Conservation (phyloP, 495 filamentous ascomycete genomes). For the Trichocladium antarcticum region DNA sequence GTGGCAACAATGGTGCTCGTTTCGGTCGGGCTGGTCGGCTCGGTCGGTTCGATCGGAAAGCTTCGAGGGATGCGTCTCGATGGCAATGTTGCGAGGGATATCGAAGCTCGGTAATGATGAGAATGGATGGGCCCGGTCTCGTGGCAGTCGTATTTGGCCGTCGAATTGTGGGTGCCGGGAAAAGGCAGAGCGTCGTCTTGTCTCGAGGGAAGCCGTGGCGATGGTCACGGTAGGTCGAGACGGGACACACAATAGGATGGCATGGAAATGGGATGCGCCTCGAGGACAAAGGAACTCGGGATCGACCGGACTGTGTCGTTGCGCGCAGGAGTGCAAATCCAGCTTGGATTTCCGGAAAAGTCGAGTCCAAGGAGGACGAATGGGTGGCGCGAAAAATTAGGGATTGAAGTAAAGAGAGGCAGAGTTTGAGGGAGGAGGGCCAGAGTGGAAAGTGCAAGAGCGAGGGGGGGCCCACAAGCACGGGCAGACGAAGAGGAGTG, state of each 20-base stretch:
- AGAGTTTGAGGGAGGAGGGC: constrained; percentile 28
- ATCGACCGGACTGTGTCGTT: constrained; percentile 11
- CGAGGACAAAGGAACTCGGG: constrained; percentile 25
- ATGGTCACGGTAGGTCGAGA: constrained; percentile 16
- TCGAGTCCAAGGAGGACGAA: constrained; percentile 11
- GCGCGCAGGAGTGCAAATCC: constrained; percentile 16
- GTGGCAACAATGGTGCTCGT: neutral
- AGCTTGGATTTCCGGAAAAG: constrained; percentile 7
- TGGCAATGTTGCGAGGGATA: constrained; percentile 1
- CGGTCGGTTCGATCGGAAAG: constrained; percentile 4
- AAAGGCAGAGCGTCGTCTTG: constrained; percentile 4
- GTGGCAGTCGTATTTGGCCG: neutral
- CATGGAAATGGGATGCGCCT: constrained; percentile 20
- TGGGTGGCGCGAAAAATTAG: constrained; percentile 24
- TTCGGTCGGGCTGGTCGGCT: constrained; percentile 1
- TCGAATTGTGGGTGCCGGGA: neutral
- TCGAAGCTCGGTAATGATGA: neutral
- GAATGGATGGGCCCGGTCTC: neutral
- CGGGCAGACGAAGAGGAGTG: constrained; percentile 12
- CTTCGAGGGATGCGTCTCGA: neutral
- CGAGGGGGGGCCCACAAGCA: constrained; percentile 24
- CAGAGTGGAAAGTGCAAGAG: constrained; percentile 23
- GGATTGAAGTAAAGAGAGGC: constrained; percentile 20
- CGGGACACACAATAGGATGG: constrained; percentile 20
- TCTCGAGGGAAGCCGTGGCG: constrained; percentile 8